These are phyloP conservation scores for Tricladium varicosporioides DNA, from an alignment of 2,329 filamentous ascomycete genomes.

Conservation along the genomic window DNA sequence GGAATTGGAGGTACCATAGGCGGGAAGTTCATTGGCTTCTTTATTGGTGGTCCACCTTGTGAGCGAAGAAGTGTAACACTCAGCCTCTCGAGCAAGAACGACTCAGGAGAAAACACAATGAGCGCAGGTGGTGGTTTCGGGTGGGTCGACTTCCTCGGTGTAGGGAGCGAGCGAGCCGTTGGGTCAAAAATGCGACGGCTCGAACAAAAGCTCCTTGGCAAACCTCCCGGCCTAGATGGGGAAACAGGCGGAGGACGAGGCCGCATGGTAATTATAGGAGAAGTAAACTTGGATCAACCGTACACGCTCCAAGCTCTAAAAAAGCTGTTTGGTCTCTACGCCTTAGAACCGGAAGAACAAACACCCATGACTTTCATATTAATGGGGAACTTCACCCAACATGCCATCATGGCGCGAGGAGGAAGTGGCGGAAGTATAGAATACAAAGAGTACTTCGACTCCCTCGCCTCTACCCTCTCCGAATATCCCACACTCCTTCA, in stretches of 20 bases:
- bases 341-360: constrained; percentile 58
- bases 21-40: constrained; percentile 88
- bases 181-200: constrained; percentile 81
- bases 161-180: constrained; percentile 83
- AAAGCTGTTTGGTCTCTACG: constrained; percentile 75
- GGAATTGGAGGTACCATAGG: constrained; percentile 89
- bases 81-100: constrained; percentile 58
- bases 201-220: constrained; percentile 64
- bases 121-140: constrained; percentile 81
- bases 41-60: constrained; percentile 86
- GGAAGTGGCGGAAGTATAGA: constrained; percentile 81
- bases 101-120: constrained; percentile 46
- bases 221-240: constrained; percentile 20
- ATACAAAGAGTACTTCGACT: constrained; percentile 95
- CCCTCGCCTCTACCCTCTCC: constrained; percentile 74
- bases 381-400: constrained; percentile 76
- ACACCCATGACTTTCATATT: constrained; percentile 79
- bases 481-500: constrained; percentile 82
- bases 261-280: constrained; percentile 74
- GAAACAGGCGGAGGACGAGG: constrained; percentile 40
- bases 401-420: constrained; percentile 65
- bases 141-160: constrained; percentile 94
- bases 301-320: constrained; percentile 77
- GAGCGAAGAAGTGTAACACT: constrained; percentile 80
- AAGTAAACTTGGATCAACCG: constrained; percentile 83